Base-by-base conservation (phyloP, 169 alveolate genomes). In the Plasmodium gaboni region DNA sequence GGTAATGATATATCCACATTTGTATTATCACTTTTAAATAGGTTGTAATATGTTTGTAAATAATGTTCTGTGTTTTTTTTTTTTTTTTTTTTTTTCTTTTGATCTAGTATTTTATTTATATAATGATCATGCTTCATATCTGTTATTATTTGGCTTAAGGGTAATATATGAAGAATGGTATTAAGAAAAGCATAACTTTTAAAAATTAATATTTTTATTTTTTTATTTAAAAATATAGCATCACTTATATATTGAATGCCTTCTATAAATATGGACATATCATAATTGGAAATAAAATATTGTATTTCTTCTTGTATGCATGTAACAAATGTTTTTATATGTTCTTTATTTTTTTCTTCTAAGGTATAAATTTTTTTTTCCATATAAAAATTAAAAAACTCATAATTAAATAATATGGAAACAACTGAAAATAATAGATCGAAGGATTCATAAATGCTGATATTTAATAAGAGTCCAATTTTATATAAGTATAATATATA, bases 171-270 rank as follows among this genome's bases (percentile, higher is more conserved):
- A n/a, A 55, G 32, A 46, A 78, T 15, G 9, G 53, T 70, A 64
- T 78, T 78, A 78, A 78, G 55, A 78, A 64, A 78, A 7, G 71
- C 17, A 46, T 64, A 78, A 44, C 89, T 78, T 48, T 65, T 78
- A 32, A 78, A 60, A n/a, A 78, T 28, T 26, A 78, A 44, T 2
- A 50, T 48, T 51, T 78, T 78, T 59, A 65, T 53, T 42, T 48
- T 64, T 51, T 65, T 78, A 38, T 15, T 9, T 32, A 65, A 42
- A 78, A 78, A 78, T 6, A 78, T 10, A 44, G 44, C 46, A 48
- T 65, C 89, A 57, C 76, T 78, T 22, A 78, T 51, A 78, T 65
- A 46, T 32, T 64, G 64, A 6, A 78, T 63, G 12, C 78, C 55
- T 22, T 78, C 89, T 22, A 78, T 51, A 65, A 78, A 78, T 24